A percentile compares a stretch with the other conserved stretches of the same genome.
Evolutionary conservation across 345 rosid species (phyloP).

Genomic region (Camelina neglecta): DNA sequence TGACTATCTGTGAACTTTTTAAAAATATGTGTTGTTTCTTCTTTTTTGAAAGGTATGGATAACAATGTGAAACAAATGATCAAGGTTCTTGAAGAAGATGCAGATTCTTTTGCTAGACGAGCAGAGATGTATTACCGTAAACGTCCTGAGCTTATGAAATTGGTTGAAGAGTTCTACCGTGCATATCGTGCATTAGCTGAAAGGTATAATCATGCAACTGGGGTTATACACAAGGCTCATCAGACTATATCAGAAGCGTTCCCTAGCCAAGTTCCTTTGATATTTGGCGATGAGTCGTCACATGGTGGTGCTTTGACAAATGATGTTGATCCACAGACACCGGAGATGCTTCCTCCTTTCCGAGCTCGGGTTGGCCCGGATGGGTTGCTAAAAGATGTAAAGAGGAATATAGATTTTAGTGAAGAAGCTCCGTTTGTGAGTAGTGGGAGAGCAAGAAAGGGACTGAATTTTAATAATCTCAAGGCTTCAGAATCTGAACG

Average conservation of each 20-base stretch:
- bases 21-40: background rate
- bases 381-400: slow-evolving; percentile 59
- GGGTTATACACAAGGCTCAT: slow-evolving; percentile 86
- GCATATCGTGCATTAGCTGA: slow-evolving; percentile 97
- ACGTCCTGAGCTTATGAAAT: slow-evolving; percentile 90
- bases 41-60: slow-evolving; percentile 75
- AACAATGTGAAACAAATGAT: slow-evolving; percentile 91
- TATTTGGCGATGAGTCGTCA: slow-evolving; percentile 60
- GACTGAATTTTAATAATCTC: slow-evolving; percentile 66
- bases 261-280: slow-evolving; percentile 76
- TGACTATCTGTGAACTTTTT: background rate
- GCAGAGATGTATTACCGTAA: slow-evolving; percentile 97
- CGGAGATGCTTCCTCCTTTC: slow-evolving; percentile 54
- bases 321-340: slow-evolving; percentile 74
- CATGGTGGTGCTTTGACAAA: slow-evolving; percentile 48
- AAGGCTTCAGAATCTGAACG: slow-evolving; percentile 70
- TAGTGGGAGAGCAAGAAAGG: slow-evolving; percentile 68
- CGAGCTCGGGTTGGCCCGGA: slow-evolving; percentile 53
- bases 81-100: slow-evolving; percentile 95
- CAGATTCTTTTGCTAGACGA: slow-evolving; percentile 94
- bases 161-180: slow-evolving; percentile 97
- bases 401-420: slow-evolving; percentile 60
- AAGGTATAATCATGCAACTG: slow-evolving; percentile 95
- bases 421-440: slow-evolving; percentile 56
- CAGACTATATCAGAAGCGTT: slow-evolving; percentile 83